Evolutionary conservation across 352 stramenopile species (phyloP).

Genomic region (Phytopythium aichiense): DNA sequence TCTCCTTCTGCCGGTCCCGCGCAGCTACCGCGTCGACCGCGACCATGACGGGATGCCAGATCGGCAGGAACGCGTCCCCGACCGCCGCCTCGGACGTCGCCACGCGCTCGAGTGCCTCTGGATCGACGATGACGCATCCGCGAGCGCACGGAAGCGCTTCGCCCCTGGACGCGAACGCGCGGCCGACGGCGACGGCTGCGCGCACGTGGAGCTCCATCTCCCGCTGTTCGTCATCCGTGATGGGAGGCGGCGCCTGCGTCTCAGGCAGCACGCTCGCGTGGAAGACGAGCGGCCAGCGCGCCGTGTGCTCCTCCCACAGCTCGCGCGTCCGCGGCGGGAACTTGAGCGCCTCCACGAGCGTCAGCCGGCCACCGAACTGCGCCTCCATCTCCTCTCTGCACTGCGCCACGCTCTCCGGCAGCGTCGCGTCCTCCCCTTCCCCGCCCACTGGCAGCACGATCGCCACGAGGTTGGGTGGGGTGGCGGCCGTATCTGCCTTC

Average conservation of each 20-base stretch:
- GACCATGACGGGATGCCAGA: constrained; percentile 74
- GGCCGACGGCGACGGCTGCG: constrained; percentile 18
- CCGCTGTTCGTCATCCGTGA: constrained; percentile 32
- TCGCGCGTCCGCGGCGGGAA: constrained; percentile 48
- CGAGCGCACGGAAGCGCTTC: constrained; percentile 26
- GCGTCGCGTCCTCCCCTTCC: constrained; percentile 3
- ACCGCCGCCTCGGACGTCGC: constrained; percentile 20
- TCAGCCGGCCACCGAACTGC: constrained; percentile 44
- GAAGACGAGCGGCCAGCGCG: constrained; percentile 73
- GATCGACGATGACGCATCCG: constrained; percentile 57
- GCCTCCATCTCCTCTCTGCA: constrained; percentile 18
- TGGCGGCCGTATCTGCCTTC: constrained; percentile 28
- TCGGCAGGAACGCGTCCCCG: constrained; percentile 31
- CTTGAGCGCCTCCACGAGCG: constrained; percentile 50
- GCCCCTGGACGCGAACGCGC: not conserved
- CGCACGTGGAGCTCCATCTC: constrained; percentile 22
- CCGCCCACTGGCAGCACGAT: constrained; percentile 36
- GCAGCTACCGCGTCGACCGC: constrained; percentile 59
- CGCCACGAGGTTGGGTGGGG: constrained; percentile 36
- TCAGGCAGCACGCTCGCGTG: constrained; percentile 60
- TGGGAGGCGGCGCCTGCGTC: constrained; percentile 25
- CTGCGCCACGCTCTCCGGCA: constrained; percentile 2
- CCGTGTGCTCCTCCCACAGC: constrained; percentile 56
- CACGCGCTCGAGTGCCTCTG: constrained; percentile 21
- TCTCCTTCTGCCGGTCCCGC: constrained; percentile 43